Percentiles rank a stretch among this genome's conserved stretches.
Conservation (phyloP, 768 basidiomycete genomes). For the Leccinum barrowsii region DNA sequence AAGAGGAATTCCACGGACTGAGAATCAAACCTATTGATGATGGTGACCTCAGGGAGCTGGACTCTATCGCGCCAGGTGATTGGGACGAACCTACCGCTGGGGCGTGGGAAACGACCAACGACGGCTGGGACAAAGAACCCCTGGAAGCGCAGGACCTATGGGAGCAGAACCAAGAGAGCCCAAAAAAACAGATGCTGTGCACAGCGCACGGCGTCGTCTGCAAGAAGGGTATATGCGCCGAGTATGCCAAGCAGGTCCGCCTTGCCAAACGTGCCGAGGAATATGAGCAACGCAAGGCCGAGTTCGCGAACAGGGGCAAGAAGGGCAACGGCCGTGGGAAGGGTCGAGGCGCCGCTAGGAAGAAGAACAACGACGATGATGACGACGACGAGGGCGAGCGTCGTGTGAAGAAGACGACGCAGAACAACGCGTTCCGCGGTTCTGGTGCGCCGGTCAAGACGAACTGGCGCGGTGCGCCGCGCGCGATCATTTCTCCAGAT, state of each 20-base stretch:
- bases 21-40: conserved; percentile 13
- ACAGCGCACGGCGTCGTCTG: conserved; percentile 33
- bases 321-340: conserved; percentile 15
- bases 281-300: conserved; percentile 16
- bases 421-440: conserved; percentile 24
- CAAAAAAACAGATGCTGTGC: conserved; percentile 21
- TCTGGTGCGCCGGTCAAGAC: conserved; percentile 30
- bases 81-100: conserved; percentile 9
- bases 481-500: conserved; percentile 25
- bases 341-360: conserved; percentile 5
- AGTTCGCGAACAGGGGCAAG: conserved; percentile 18
- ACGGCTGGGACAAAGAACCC: conserved; percentile 15
- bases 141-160: conserved; percentile 25
- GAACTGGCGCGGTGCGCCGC: conserved; percentile 29
- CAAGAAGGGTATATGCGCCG: conserved; percentile 35
- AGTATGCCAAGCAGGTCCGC: conserved; percentile 30
- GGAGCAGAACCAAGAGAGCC: conserved; percentile 11
- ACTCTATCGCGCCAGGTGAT: conserved; percentile 22
- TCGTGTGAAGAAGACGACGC: not conserved
- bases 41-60: conserved; percentile 16
- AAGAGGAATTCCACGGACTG: conserved; percentile 29
- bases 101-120: conserved; percentile 1
- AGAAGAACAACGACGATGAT: conserved; percentile 6
- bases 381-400: not conserved
- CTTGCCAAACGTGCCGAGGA: conserved; percentile 14